These are phyloP conservation scores for Leccinum subrobustum DNA, from an alignment of 1,284 basidiomycete genomes.

Conservation along the genomic window DNA sequence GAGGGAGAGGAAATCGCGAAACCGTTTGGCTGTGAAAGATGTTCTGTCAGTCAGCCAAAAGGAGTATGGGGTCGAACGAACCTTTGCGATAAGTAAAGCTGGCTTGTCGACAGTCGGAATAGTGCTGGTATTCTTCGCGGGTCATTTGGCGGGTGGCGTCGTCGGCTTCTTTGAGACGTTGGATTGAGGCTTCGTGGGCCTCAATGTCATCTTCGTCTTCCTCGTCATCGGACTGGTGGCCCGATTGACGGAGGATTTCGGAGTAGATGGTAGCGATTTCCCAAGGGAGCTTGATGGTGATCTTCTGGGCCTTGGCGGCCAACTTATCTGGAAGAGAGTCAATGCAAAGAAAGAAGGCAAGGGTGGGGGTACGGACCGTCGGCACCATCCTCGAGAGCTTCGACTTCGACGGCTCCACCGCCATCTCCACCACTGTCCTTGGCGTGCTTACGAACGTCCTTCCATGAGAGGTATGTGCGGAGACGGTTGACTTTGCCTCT, in stretches of 20 bases:
- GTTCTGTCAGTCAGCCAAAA: background rate
- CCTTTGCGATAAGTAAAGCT: conserved; percentile 97
- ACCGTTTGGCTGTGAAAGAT: conserved; percentile 73
- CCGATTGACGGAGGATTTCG: conserved; percentile 72
- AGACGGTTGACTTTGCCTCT: conserved; percentile 92
- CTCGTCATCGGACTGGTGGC: conserved; percentile 84
- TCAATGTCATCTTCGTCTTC: conserved; percentile 97
- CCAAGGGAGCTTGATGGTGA: conserved; percentile 96
- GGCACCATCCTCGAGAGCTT: conserved; percentile 73
- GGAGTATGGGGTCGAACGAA: conserved; percentile 26
- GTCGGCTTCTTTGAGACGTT: conserved; percentile 90
- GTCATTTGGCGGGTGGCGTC: conserved; percentile 96
- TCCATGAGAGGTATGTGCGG: conserved; percentile 96
- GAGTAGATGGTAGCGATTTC: conserved; percentile 91
- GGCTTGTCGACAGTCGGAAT: conserved; percentile 95
- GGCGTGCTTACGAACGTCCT: conserved; percentile 94
- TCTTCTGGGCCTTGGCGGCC: conserved; percentile 84
- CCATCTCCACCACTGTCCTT: conserved; percentile 84
- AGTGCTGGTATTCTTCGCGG: conserved; percentile 94
- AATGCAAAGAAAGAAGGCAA: background rate
- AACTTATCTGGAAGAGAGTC: conserved; percentile 61
- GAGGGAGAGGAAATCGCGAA: conserved; percentile 95
- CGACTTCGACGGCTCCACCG: conserved; percentile 75
- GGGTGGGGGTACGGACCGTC: conserved; percentile 48
- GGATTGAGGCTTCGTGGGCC: conserved; percentile 91